A percentile compares a stretch with the other conserved stretches of the same genome.
phyloP scores from a whole-genome alignment of 805 yeast genomes.

The Zygosaccharomyces gambellarensis region DNA sequence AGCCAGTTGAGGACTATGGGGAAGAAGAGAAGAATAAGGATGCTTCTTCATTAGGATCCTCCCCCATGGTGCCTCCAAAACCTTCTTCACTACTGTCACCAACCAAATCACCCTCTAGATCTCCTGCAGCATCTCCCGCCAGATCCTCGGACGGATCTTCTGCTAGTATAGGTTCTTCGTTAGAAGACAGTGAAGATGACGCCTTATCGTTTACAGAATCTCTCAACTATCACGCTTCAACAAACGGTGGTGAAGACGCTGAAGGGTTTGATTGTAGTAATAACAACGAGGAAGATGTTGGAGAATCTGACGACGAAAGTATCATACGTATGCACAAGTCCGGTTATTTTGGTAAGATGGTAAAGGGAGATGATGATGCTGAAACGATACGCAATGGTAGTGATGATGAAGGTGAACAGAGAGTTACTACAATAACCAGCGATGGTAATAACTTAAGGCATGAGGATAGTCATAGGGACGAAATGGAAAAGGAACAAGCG shows the following conservation, averaged over 20 bases:
- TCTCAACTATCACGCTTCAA: slow-evolving; percentile 18
- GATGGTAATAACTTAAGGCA: background rate
- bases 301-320: slow-evolving; percentile 12
- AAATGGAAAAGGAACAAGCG: slow-evolving; percentile 2
- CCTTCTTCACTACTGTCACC: background rate
- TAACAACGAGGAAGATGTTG: slow-evolving; percentile 10
- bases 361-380: slow-evolving; percentile 12
- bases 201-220: slow-evolving; percentile 22
- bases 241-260: slow-evolving; percentile 9
- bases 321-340: slow-evolving; percentile 20
- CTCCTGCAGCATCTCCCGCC: background rate
- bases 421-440: background rate
- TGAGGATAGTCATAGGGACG: background rate
- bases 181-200: slow-evolving; percentile 13
- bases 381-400: slow-evolving; percentile 1
- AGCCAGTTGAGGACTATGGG: background rate
- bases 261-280: slow-evolving; percentile 10
- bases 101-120: background rate
- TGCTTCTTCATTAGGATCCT: background rate
- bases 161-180: background rate
- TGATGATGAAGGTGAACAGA: slow-evolving; percentile 9
- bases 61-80: background rate
- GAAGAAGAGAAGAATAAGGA: background rate
- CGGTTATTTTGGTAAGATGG: slow-evolving; percentile 28
- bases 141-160: background rate